Evolutionary conservation across 106 monocot genomes (phyloP).

Genomic region (Dioscorea alata): DNA sequence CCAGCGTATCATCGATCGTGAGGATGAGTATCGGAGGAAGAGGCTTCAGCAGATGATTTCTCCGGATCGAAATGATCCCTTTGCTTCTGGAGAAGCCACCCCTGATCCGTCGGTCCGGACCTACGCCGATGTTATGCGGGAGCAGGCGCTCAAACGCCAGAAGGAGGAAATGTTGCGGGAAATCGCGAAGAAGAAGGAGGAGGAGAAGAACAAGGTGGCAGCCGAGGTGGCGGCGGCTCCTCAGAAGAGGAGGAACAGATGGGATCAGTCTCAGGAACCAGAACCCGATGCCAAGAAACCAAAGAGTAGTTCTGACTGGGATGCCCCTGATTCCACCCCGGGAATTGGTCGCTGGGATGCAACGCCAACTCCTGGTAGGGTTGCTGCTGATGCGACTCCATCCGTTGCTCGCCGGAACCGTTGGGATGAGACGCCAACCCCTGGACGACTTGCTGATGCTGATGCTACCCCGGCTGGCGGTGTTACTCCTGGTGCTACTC

Average conservation of each 20-base stretch:
- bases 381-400: slow-evolving; percentile 75
- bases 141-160: slow-evolving; percentile 66
- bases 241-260: slow-evolving; percentile 88
- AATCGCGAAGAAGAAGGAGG: slow-evolving; percentile 89
- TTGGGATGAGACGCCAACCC: slow-evolving; percentile 98
- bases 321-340: slow-evolving; percentile 74
- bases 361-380: slow-evolving; percentile 85
- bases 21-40: slow-evolving; percentile 78
- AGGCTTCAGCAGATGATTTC: slow-evolving; percentile 70
- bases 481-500: slow-evolving; percentile 81
- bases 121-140: slow-evolving; percentile 85
- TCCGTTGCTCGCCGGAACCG: slow-evolving; percentile 59
- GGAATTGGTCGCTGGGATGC: slow-evolving; percentile 91
- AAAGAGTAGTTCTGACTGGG: slow-evolving; percentile 77
- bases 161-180: slow-evolving; percentile 75
- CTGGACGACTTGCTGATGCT: slow-evolving; percentile 74
- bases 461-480: slow-evolving; percentile 81
- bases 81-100: slow-evolving; percentile 65
- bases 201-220: slow-evolving; percentile 55
- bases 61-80: slow-evolving; percentile 80
- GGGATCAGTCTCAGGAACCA: slow-evolving; percentile 92
- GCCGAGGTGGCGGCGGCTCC: slow-evolving; percentile 8
- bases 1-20: slow-evolving; percentile 69
- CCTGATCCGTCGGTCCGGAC: slow-evolving; percentile 75
- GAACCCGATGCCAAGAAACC: slow-evolving; percentile 59